A percentile compares a stretch with the other conserved stretches of the same genome.
Conservation (phyloP, 495 filamentous ascomycete species). For the Cercophora sp. region DNA sequence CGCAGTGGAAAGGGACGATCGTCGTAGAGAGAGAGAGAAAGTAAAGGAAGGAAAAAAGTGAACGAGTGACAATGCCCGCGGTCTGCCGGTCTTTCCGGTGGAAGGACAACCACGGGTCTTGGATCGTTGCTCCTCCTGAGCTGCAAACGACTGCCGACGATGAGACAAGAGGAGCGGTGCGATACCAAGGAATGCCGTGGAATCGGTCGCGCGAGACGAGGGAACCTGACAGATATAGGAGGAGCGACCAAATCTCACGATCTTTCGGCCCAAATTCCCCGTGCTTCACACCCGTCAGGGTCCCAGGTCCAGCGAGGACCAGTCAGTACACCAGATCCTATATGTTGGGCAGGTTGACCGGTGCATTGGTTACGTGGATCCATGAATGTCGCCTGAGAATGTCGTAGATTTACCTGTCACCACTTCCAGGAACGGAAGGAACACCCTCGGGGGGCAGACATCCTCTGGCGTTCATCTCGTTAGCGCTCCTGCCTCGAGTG, state of each 20-base stretch:
- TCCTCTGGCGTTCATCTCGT: too few relatives aligned
- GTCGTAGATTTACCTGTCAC: constrained; percentile 12
- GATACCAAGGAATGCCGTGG: neutral
- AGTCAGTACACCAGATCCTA: too few relatives aligned
- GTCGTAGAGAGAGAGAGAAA: neutral
- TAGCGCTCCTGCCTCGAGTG: too few relatives aligned
- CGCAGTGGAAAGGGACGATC: neutral
- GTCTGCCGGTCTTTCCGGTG: too few relatives aligned
- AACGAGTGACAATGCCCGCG: constrained; percentile 9
- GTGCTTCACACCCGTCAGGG: constrained; percentile 7
- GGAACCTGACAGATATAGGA: constrained; percentile 27
- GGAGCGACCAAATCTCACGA: constrained; percentile 8
- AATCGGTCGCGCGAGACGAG: constrained; percentile 11
- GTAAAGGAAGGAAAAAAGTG: constrained; percentile 1
- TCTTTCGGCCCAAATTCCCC: constrained; percentile 10
- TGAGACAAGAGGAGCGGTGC: constrained; percentile 6
- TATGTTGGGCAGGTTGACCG: too few relatives aligned
- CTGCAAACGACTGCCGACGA: too few relatives aligned
- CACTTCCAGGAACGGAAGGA: constrained; percentile 9
- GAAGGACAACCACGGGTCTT: too few relatives aligned
- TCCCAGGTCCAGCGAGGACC: constrained; percentile 6
- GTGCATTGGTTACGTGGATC: neutral
- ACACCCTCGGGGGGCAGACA: neutral
- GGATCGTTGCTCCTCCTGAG: too few relatives aligned
- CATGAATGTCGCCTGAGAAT: constrained; percentile 10